phyloP scores from a whole-genome alignment of 495 filamentous ascomycete species.

The Podospora sp. region DNA sequence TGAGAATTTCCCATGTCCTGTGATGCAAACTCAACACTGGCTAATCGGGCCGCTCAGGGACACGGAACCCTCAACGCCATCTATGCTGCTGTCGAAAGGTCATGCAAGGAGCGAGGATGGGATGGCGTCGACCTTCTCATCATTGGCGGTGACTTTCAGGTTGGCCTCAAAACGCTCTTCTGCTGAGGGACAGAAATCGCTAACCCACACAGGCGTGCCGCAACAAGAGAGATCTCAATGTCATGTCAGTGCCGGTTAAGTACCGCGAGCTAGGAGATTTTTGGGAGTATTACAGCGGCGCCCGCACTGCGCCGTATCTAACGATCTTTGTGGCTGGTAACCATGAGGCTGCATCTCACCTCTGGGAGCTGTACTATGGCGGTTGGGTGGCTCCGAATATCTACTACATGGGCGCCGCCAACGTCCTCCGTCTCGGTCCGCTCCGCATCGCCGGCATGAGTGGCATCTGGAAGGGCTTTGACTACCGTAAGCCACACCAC shows the following conservation, averaged over 20 bases:
- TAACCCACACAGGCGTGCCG: slow-evolving; percentile 67
- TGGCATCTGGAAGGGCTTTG: slow-evolving; percentile 88
- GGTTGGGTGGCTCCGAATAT: slow-evolving; percentile 97
- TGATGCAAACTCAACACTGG: slow-evolving; percentile 24
- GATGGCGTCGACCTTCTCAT: slow-evolving; percentile 78
- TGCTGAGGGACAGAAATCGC: slow-evolving; percentile 9
- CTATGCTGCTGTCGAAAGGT: slow-evolving; percentile 69
- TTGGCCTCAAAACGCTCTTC: slow-evolving; percentile 33
- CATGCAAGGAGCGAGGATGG: slow-evolving; percentile 70
- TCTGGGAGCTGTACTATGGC: slow-evolving; percentile 92
- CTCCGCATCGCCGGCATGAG: slow-evolving; percentile 88
- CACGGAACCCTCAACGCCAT: slow-evolving; percentile 91
- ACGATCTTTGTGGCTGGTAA: slow-evolving; percentile 95
- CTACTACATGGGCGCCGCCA: slow-evolving; percentile 92
- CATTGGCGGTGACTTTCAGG: slow-evolving; percentile 90
- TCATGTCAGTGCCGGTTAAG: slow-evolving; percentile 83
- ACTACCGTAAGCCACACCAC: slow-evolving; percentile 78
- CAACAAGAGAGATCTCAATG: slow-evolving; percentile 81
- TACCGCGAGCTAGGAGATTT: slow-evolving; percentile 87
- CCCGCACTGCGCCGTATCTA: slow-evolving; percentile 74
- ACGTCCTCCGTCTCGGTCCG: slow-evolving; percentile 77
- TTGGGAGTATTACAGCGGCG: slow-evolving; percentile 86
- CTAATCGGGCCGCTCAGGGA: slow-evolving; percentile 56
- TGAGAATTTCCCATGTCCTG: slow-evolving; percentile 46
- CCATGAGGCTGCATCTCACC: slow-evolving; percentile 85